Evolutionary conservation across 2,329 filamentous ascomycete genomes (phyloP).

Genomic region (Alternaria solani): DNA sequence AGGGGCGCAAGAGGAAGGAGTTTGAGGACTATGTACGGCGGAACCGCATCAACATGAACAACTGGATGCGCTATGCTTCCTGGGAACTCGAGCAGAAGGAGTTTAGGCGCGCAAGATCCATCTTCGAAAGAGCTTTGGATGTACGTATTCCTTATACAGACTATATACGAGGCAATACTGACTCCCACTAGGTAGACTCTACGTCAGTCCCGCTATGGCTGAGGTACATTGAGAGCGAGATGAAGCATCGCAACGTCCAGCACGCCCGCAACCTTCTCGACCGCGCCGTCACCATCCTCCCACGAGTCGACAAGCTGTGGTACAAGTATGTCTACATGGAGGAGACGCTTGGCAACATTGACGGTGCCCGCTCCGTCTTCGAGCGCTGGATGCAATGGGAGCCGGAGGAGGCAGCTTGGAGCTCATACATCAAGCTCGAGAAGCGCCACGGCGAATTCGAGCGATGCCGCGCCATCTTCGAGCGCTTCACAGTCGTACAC

Average conservation of each 20-base stretch:
- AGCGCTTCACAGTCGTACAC: conserved; percentile 79
- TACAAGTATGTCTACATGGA: conserved; percentile 99
- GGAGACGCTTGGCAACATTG: conserved; percentile 94
- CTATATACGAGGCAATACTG: neutral
- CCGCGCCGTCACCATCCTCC: conserved; percentile 89
- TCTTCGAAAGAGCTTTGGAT: conserved; percentile 95
- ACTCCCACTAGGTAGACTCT: conserved; percentile 62
- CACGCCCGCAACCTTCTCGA: conserved; percentile 95
- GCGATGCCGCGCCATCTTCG: conserved; percentile 86
- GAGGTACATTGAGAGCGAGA: conserved; percentile 93
- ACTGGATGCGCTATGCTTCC: conserved; percentile 97
- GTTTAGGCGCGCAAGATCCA: conserved; percentile 85
- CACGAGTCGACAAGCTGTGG: conserved; percentile 94
- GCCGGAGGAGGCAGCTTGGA: conserved; percentile 94
- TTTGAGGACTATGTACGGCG: conserved; percentile 98
- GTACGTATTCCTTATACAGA: conserved; percentile 54
- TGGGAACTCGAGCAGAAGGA: conserved; percentile 99
- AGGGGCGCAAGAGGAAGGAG: conserved; percentile 93
- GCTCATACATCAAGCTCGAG: conserved; percentile 95
- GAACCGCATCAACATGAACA: conserved; percentile 95
- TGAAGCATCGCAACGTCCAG: conserved; percentile 81
- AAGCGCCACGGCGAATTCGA: conserved; percentile 94
- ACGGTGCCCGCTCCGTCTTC: conserved; percentile 91
- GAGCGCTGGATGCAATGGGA: conserved; percentile 99
- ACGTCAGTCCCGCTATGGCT: conserved; percentile 90